Percentiles rank a stretch among this genome's conserved stretches.
These are phyloP conservation scores for Pterocarpus santalinus DNA, from an alignment of 306 rosid species.

Conservation along the genomic window DNA sequence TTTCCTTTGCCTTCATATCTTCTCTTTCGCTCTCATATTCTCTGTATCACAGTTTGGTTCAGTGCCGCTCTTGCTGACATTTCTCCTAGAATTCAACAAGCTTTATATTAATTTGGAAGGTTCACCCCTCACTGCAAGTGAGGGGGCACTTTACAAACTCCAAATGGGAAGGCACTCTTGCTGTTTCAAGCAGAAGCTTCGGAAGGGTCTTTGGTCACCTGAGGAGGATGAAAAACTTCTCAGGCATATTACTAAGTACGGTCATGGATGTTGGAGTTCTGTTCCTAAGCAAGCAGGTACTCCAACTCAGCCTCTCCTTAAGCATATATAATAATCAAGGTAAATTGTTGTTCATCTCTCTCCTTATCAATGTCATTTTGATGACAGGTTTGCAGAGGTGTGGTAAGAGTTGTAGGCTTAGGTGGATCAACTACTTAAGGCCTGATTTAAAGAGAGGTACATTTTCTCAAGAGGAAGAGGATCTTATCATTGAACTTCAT, in stretches of 20 bases:
- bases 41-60: conserved; percentile 45
- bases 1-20: conserved; percentile 53
- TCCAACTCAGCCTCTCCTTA: not conserved
- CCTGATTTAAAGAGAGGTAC: conserved; percentile 77
- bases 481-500: conserved; percentile 65
- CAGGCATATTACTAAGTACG: conserved; percentile 59
- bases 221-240: conserved; percentile 73
- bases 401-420: conserved; percentile 74
- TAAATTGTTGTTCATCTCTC: not conserved
- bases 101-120: conserved; percentile 29
- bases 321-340: not conserved
- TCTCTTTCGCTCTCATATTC: conserved; percentile 49
- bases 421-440: conserved; percentile 74
- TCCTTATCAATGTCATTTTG: conserved; percentile 31
- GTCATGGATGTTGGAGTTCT: conserved; percentile 77
- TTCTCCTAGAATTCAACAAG: conserved; percentile 46
- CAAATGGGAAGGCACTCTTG: conserved; percentile 73
- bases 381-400: conserved; percentile 68
- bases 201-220: conserved; percentile 74
- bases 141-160: conserved; percentile 2
- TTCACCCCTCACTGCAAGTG: conserved; percentile 39
- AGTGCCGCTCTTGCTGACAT: conserved; percentile 52
- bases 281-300: conserved; percentile 76
- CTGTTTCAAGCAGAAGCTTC: conserved; percentile 71
- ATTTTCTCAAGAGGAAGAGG: conserved; percentile 67